A percentile compares a stretch with the other conserved stretches of the same genome.
phyloP scores from a whole-genome alignment of 169 alveolate genomes.

The Neospora caninum region DNA sequence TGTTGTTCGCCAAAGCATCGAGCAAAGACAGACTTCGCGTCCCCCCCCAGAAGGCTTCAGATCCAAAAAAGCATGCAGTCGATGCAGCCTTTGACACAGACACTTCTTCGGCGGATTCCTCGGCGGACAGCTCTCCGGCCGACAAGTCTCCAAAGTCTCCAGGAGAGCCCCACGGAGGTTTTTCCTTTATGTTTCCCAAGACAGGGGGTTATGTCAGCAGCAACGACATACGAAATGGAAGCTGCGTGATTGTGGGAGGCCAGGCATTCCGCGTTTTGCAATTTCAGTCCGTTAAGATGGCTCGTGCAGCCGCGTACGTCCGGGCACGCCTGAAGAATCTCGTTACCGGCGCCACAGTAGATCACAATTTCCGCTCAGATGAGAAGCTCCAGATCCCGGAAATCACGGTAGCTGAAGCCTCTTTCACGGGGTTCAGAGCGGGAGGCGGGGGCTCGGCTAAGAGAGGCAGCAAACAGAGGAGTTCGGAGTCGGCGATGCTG shows the following conservation, averaged over 20 bases:
- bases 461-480: slow-evolving; percentile 3
- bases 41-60: neutral
- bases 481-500: neutral
- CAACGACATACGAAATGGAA: slow-evolving; percentile 34
- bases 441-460: slow-evolving; percentile 16
- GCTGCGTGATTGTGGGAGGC: slow-evolving; percentile 3
- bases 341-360: slow-evolving; percentile 25
- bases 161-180: slow-evolving; percentile 12
- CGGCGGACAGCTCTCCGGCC: neutral
- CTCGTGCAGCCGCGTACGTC: slow-evolving; percentile 43
- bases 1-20: neutral
- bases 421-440: slow-evolving; percentile 15
- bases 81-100: no score
- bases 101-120: neutral
- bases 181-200: slow-evolving; percentile 5
- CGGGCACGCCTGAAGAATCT: slow-evolving; percentile 27
- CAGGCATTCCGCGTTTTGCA: slow-evolving; percentile 41
- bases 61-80: neutral
- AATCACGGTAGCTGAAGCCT: slow-evolving; percentile 10
- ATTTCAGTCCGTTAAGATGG: slow-evolving; percentile 40
- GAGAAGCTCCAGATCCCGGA: slow-evolving; percentile 32
- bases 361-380: slow-evolving; percentile 38
- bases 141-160: neutral
- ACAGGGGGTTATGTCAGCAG: slow-evolving; percentile 25
- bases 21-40: neutral